A percentile compares a stretch with the other conserved stretches of the same genome.
These are phyloP conservation scores for Cynara cardunculus DNA, from an alignment of 129 eudicot species.

Conservation along the genomic window DNA sequence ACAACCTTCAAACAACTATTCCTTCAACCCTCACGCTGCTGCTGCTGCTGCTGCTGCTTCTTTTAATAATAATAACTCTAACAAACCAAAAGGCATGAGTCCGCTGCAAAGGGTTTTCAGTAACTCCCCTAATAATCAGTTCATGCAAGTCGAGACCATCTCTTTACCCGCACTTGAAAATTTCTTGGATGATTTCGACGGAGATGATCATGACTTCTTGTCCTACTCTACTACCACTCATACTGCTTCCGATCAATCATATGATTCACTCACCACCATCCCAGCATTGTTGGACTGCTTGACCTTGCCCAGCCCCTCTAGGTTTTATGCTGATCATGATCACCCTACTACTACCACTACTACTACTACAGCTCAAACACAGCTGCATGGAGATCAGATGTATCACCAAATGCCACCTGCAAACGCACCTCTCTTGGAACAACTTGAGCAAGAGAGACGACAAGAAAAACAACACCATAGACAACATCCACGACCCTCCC, in stretches of 20 bases:
- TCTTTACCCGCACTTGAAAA: slow-evolving; percentile 59
- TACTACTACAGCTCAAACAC: neutral
- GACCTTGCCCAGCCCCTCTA: slow-evolving; percentile 43
- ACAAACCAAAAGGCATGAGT: slow-evolving; percentile 59
- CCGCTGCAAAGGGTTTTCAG: slow-evolving; percentile 60
- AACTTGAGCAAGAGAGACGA: slow-evolving; percentile 62
- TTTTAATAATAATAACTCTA: slow-evolving; percentile 17
- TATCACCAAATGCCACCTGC: slow-evolving; percentile 28
- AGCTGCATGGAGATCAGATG: slow-evolving; percentile 17
- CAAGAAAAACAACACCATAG: slow-evolving; percentile 53
- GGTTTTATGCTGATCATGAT: slow-evolving; percentile 42
- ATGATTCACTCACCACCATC: slow-evolving; percentile 42
- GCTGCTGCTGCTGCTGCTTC: slow-evolving; percentile 35
- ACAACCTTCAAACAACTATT: slow-evolving; percentile 17
- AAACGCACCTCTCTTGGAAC: slow-evolving; percentile 48
- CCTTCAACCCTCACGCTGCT: slow-evolving; percentile 20
- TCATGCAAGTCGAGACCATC: slow-evolving; percentile 67
- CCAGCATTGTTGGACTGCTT: slow-evolving; percentile 71
- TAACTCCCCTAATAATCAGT: slow-evolving; percentile 68
- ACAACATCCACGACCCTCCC: slow-evolving; percentile 16
- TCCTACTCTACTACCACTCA: slow-evolving; percentile 17
- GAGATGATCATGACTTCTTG: slow-evolving; percentile 33
- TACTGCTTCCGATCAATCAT: slow-evolving; percentile 28
- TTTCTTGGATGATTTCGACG: slow-evolving; percentile 51
- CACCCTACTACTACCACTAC: neutral